Evolutionary conservation across 257 asterid genomes (phyloP).

Genomic region (Solanum habrochaites): DNA sequence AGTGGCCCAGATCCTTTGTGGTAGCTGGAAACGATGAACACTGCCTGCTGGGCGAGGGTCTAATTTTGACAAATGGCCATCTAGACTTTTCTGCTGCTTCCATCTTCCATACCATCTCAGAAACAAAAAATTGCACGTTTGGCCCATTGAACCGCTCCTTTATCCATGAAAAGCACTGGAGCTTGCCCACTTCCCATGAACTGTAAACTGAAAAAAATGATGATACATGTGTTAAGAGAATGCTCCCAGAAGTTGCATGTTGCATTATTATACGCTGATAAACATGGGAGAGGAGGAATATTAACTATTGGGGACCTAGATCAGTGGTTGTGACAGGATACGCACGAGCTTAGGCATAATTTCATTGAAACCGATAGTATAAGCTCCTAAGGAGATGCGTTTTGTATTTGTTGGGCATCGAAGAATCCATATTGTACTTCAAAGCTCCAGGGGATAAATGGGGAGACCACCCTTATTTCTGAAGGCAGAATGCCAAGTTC

Average conservation of each 20-base stretch:
- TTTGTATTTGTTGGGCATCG: not conserved
- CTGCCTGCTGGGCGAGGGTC: constrained; percentile 48
- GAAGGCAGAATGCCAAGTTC: not conserved
- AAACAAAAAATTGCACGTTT: constrained; percentile 58
- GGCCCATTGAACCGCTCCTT: constrained; percentile 58
- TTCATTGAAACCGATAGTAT: not conserved
- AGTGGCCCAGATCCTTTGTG: constrained; percentile 42
- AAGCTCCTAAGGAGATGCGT: not conserved
- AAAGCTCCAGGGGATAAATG: not conserved
- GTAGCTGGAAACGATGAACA: constrained; percentile 80
- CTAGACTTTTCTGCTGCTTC: constrained; percentile 67
- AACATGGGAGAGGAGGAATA: not conserved
- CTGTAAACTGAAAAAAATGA: constrained; percentile 56
- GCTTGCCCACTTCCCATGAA: constrained; percentile 86
- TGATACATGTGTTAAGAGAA: not conserved
- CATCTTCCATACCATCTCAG: constrained; percentile 96
- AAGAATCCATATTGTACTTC: not conserved
- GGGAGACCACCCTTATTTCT: not conserved
- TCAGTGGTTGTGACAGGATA: not conserved
- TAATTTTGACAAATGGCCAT: constrained; percentile 88
- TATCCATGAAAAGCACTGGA: constrained; percentile 67
- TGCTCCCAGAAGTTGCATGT: not conserved
- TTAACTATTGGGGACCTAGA: not conserved
- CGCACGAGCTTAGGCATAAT: not conserved
- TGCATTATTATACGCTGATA: not conserved